phyloP scores from a whole-genome alignment of 495 filamentous ascomycete genomes.

The Penicillium samsonianum region DNA sequence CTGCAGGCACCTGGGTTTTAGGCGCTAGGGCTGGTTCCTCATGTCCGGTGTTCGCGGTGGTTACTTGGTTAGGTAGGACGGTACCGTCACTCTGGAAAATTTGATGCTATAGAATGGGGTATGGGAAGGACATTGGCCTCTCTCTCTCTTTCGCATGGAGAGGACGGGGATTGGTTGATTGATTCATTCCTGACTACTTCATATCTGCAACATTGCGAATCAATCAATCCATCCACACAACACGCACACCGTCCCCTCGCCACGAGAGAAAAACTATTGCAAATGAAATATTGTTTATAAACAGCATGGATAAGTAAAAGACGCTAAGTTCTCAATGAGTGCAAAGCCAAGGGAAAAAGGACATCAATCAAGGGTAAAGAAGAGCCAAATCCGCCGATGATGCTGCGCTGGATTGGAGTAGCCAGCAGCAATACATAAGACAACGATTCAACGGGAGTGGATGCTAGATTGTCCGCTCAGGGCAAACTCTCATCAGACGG shows the following conservation, averaged over 20 bases:
- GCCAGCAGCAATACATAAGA: background rate
- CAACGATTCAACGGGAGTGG: background rate
- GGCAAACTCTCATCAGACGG: background rate
- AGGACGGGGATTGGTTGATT: background rate
- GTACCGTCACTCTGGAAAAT: background rate
- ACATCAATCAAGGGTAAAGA: background rate
- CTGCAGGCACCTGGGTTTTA: background rate
- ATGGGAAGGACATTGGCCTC: background rate
- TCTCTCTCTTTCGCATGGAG: background rate
- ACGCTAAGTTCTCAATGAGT: slow-evolving; percentile 29
- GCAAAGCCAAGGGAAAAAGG: slow-evolving; percentile 8
- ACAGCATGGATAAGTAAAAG: slow-evolving; percentile 21
- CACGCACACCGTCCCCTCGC: background rate
- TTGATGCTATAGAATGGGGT: background rate
- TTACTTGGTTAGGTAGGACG: slow-evolving; percentile 1
- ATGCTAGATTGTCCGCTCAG: background rate
- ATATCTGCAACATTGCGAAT: background rate
- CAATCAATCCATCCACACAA: background rate
- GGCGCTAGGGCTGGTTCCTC: background rate
- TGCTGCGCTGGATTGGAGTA: slow-evolving; percentile 1
- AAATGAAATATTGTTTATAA: slow-evolving; percentile 23
- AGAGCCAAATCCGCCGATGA: background rate
- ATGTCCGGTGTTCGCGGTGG: background rate
- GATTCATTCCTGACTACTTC: background rate
- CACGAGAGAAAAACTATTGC: background rate